Evolutionary conservation across 306 rosid species (phyloP).

Genomic region (Luffa aegyptiaca): DNA sequence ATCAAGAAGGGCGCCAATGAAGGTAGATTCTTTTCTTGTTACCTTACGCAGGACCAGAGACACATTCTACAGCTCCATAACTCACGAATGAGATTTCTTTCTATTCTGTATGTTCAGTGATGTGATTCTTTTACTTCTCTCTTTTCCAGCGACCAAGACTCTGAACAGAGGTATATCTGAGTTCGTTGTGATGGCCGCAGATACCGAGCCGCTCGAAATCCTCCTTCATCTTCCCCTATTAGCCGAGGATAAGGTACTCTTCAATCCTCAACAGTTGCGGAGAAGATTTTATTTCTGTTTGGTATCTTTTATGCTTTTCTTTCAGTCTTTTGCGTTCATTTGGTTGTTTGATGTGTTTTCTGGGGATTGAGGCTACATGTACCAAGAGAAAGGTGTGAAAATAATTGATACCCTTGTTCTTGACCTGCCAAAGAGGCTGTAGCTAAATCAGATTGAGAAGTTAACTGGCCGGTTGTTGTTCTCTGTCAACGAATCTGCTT

Average conservation of each 20-base stretch:
- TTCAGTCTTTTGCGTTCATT: not conserved
- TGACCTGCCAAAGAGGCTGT: conserved; percentile 89
- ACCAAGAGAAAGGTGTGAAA: conserved; percentile 55
- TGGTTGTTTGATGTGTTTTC: not conserved
- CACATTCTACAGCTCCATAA: not conserved
- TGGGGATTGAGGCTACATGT: conserved; percentile 45
- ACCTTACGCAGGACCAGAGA: not conserved
- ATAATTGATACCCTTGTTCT: conserved; percentile 35
- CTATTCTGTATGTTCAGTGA: not conserved
- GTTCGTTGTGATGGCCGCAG: conserved; percentile 85
- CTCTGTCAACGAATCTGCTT: conserved; percentile 71
- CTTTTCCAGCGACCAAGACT: conserved; percentile 71
- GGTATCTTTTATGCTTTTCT: not conserved
- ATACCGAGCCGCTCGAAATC: conserved; percentile 83
- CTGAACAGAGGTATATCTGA: conserved; percentile 82
- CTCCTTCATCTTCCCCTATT: conserved; percentile 83
- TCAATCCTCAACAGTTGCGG: not conserved
- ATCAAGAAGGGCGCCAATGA: conserved; percentile 93
- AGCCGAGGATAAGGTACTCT: conserved; percentile 76
- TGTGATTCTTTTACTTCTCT: not conserved
- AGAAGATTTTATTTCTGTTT: not conserved
- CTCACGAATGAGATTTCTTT: not conserved
- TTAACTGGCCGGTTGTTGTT: conserved; percentile 80
- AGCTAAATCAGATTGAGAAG: conserved; percentile 48
- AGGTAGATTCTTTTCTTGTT: conserved; percentile 30